These are phyloP conservation scores for Saccharomycopsis schoenii DNA, from an alignment of 805 yeast genomes.

Conservation along the genomic window DNA sequence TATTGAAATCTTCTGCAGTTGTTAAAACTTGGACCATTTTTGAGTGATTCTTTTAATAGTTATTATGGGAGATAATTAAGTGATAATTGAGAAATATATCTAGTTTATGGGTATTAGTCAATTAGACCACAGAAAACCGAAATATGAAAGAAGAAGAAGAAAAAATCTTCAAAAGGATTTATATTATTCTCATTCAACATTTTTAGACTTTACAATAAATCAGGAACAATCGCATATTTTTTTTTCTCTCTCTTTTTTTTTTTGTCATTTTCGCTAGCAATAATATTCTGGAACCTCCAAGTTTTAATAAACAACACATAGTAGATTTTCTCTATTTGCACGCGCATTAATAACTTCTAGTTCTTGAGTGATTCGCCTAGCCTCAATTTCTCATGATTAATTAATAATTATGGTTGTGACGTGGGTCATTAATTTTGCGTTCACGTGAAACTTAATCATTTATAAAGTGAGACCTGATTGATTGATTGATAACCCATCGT, in stretches of 20 bases:
- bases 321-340: neutral
- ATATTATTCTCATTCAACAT: neutral
- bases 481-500: too few species aligned
- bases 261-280: neutral
- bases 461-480: too few species aligned
- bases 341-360: neutral
- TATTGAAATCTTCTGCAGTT: conserved; percentile 52
- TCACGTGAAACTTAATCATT: too few species aligned
- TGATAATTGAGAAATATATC: too few species aligned
- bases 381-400: neutral
- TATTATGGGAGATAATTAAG: neutral
- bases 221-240: neutral
- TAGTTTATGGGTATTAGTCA: too few species aligned
- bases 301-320: neutral
- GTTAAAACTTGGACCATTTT: conserved; percentile 47
- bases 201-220: neutral
- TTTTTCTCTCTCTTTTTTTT: neutral
- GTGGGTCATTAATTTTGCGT: too few species aligned
- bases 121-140: neutral
- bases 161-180: neutral
- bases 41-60: neutral
- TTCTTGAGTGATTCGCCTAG: neutral
- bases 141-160: neutral
- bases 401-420: too few species aligned
- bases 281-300: neutral